Evolutionary conservation across 2,329 filamentous ascomycete genomes (phyloP), one percentile per base, ranked within the genome.

Genomic region (Pseudohalonectria lignicola): DNA sequence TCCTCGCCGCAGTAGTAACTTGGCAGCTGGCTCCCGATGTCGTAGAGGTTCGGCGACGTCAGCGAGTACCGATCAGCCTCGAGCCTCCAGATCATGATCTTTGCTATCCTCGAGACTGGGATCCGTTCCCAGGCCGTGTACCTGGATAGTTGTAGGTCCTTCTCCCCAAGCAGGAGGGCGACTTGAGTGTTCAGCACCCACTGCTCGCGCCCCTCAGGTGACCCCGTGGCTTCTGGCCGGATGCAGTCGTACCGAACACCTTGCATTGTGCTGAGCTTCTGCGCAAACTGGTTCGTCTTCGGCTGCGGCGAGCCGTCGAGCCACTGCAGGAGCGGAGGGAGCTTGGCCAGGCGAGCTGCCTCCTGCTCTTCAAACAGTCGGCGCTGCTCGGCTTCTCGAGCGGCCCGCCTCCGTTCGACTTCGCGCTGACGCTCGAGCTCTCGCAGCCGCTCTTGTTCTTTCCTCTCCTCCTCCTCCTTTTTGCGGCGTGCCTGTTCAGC

Each of bases 161-260:
- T 79, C 49, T 80, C 75, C 12, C 77, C 77, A 2, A 82, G 60
- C 8, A 82, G 64, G 12, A 81, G 57, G 8, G 77, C 76, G 36
- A 71, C 75, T 40, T 80, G 72, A 3, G 71, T 74, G 48, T 80
- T 82, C 36, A 81, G 64, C 39, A 81, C 56, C 76, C 77, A 82
- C 46, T 76, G 74, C 47, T 80, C 76, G 36, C 75, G 67, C n/a
- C 74, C 76, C 34, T 67, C 68, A 2, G 65, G 47, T 10, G 67
- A 71, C 7, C 69, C 68, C 5, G 67, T 72, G 12, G 67, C 60
- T 21, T 65, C 63, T 4, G 67, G 64, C 12, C 65, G 64, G 40
- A 81, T 76, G 4, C 74, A 79, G 52, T 81, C 76, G 49, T 74
- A 79, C 17, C 77, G 71, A 34, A 77, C 72, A 13, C 76, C 76